Percentiles rank a stretch among this genome's conserved stretches.
Evolutionary conservation across 1,139 yeast genomes (phyloP).

Genomic region (Hyphopichia wangnamkhiaoensis): DNA sequence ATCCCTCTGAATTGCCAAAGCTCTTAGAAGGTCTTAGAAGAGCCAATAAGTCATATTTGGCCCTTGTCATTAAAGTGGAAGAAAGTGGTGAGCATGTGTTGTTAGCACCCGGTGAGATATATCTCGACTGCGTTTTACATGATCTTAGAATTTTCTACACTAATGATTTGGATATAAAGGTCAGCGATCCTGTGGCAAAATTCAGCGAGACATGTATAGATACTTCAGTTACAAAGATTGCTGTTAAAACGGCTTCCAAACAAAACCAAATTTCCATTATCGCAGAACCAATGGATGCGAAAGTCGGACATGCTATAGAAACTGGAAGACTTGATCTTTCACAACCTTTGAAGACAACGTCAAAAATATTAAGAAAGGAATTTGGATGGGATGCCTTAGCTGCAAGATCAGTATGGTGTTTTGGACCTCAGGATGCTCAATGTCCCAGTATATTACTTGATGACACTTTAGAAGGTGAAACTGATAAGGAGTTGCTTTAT

Average conservation of each 20-base stretch:
- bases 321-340: conserved; percentile 42
- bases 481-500: conserved; percentile 54
- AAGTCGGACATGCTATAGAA: conserved; percentile 59
- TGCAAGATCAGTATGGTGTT: conserved; percentile 79
- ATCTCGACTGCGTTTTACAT: conserved; percentile 79
- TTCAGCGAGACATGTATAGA: conserved; percentile 79
- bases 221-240: conserved; percentile 65
- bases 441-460: conserved; percentile 65
- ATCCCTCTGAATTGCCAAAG: conserved; percentile 77
- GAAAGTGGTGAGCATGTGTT: conserved; percentile 88
- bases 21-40: conserved; percentile 68
- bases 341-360: conserved; percentile 43
- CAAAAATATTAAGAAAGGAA: conserved; percentile 55
- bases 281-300: conserved; percentile 68
- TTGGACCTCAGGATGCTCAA: conserved; percentile 62
- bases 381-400: conserved; percentile 85
- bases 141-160: conserved; percentile 68
- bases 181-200: conserved; percentile 81
- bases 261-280: conserved; percentile 64
- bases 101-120: conserved; percentile 84
- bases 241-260: conserved; percentile 55
- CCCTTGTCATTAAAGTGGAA: conserved; percentile 69
- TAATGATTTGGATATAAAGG: conserved; percentile 66
- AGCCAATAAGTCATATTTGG: conserved; percentile 63
- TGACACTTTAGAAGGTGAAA: conserved; percentile 73